A percentile compares a stretch with the other conserved stretches of the same genome.
Conservation (phyloP, 2,329 filamentous ascomycete genomes). For the Aureobasidium lini region DNA sequence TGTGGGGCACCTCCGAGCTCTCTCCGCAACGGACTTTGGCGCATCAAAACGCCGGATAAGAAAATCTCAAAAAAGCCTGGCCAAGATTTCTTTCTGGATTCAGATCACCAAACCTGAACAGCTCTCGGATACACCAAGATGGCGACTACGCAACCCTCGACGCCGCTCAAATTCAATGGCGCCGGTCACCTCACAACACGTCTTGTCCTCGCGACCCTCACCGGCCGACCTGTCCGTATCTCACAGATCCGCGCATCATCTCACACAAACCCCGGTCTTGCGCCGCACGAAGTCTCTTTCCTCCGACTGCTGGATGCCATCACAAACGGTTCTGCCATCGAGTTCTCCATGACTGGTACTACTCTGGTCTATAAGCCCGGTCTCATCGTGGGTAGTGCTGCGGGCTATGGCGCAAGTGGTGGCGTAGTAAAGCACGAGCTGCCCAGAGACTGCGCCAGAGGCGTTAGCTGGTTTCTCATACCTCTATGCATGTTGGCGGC, state of each 20-base stretch:
- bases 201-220: conserved; percentile 83
- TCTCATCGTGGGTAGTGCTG: conserved; percentile 76
- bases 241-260: conserved; percentile 87
- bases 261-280: conserved; percentile 78
- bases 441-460: conserved; percentile 67
- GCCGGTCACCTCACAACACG: conserved; percentile 77
- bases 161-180: conserved; percentile 57
- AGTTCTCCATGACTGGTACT: conserved; percentile 94
- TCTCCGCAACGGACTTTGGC: neutral
- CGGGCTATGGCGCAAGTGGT: conserved; percentile 63
- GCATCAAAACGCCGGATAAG: conserved; percentile 1
- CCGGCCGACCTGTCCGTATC: conserved; percentile 81
- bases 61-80: neutral
- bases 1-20: neutral
- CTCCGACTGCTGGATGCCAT: conserved; percentile 87
- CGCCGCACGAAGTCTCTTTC: conserved; percentile 90
- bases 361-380: conserved; percentile 88
- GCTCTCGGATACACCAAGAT: conserved; percentile 1
- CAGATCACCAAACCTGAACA: neutral
- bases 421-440: conserved; percentile 77
- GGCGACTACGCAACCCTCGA: conserved; percentile 8
- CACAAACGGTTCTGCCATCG: conserved; percentile 90
- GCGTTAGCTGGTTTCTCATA: conserved; percentile 85
- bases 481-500: conserved; percentile 85
- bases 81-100: neutral